Evolutionary conservation across 2,329 filamentous ascomycete genomes (phyloP).

Genomic region (Fusarium sp.): DNA sequence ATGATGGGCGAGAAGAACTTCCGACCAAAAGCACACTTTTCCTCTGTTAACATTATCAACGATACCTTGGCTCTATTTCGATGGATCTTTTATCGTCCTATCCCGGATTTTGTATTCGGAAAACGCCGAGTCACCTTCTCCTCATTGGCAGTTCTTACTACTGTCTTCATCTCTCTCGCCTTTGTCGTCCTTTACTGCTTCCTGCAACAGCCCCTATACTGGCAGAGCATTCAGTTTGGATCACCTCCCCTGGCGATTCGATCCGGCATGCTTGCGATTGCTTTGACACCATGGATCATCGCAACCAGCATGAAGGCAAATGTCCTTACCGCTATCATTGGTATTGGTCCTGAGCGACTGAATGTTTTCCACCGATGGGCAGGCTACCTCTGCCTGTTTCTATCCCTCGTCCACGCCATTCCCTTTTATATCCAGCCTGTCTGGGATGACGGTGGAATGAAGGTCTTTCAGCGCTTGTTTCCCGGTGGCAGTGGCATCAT

Average conservation of each 20-base stretch:
- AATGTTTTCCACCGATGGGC: constrained; percentile 96
- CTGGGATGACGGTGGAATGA: constrained; percentile 81
- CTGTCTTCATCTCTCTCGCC: constrained; percentile 74
- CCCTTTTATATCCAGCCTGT: constrained; percentile 92
- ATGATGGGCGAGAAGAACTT: constrained; percentile 65
- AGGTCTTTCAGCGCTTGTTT: constrained; percentile 78
- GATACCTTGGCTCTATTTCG: constrained; percentile 84
- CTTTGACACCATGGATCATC: constrained; percentile 92
- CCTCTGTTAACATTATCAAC: constrained; percentile 79
- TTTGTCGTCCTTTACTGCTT: constrained; percentile 88
- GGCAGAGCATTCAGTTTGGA: constrained; percentile 85
- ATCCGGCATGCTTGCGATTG: constrained; percentile 90
- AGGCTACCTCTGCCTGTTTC: constrained; percentile 84
- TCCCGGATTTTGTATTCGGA: constrained; percentile 78
- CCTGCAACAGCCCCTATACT: constrained; percentile 88
- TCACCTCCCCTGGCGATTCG: constrained; percentile 90
- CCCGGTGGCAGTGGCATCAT: constrained; percentile 73
- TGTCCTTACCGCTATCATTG: constrained; percentile 83
- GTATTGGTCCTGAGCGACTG: constrained; percentile 90
- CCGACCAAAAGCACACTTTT: constrained; percentile 77
- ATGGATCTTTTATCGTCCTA: constrained; percentile 89
- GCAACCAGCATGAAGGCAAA: constrained; percentile 93
- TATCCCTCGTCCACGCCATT: constrained; percentile 85
- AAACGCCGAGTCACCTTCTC: constrained; percentile 82
- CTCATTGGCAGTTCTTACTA: constrained; percentile 76